phyloP scores from a whole-genome alignment of 768 basidiomycete species.

The Lentinula boryana region DNA sequence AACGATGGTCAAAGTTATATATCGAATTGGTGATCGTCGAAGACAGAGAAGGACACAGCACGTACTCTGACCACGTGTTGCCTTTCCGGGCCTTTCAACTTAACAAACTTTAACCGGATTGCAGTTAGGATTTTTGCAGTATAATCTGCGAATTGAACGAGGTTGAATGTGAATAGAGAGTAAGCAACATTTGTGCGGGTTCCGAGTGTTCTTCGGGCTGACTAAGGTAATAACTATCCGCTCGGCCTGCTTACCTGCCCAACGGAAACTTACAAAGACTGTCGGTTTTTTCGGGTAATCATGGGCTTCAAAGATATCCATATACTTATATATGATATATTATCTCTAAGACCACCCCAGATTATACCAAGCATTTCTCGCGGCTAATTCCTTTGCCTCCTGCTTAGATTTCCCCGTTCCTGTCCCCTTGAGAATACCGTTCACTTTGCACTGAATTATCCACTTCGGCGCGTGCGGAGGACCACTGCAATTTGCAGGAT shows the following conservation, averaged over 20 bases:
- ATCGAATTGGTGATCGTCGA: background rate
- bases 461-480: conserved; percentile 66
- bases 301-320: too few species aligned
- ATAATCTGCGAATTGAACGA: too few species aligned
- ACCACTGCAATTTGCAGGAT: conserved; percentile 53
- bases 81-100: background rate
- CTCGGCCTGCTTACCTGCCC: background rate
- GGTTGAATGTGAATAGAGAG: too few species aligned
- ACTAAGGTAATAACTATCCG: background rate
- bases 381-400: conserved; percentile 73
- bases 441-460: conserved; percentile 54
- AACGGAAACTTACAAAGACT: background rate
- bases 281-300: background rate
- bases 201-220: background rate
- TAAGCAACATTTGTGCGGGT: background rate
- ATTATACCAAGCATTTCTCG: conserved; percentile 60
- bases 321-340: too few species aligned
- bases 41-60: background rate
- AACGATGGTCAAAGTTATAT: background rate
- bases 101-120: background rate
- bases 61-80: background rate
- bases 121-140: too few species aligned
- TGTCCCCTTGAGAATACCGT: conserved; percentile 61
- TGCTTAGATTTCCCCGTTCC: conserved; percentile 70
- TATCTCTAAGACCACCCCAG: conserved; percentile 62